These are phyloP conservation scores for Zea luxurians DNA, from an alignment of 176 grass and related monocot species.

Conservation along the genomic window DNA sequence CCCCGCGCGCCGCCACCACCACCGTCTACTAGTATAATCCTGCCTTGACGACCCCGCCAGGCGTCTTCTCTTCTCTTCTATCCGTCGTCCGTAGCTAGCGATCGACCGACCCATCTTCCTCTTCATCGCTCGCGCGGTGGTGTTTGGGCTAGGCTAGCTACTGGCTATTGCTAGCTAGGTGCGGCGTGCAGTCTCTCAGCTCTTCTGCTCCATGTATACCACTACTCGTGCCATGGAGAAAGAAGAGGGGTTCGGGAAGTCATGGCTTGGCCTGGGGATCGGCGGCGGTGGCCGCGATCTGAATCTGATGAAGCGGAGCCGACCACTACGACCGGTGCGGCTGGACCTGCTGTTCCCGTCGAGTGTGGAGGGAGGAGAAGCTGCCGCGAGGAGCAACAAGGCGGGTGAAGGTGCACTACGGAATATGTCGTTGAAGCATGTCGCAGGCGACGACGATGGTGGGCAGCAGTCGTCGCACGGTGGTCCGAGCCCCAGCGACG, in stretches of 20 bases:
- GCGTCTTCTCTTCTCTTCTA: no score
- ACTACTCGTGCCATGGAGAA: conserved; percentile 35
- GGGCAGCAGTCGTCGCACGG: not conserved
- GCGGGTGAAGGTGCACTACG: not conserved
- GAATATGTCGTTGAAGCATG: not conserved
- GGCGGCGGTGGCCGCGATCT: conserved; percentile 16
- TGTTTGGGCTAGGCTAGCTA: no score
- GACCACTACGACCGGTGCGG: not conserved
- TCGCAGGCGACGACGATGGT: not conserved
- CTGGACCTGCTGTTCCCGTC: conserved; percentile 46
- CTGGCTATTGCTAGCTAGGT: no score
- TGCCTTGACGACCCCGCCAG: no score
- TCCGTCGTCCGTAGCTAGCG: no score
- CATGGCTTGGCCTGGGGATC: conserved; percentile 59
- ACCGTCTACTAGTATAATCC: no score
- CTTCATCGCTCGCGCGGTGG: no score
- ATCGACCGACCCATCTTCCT: no score
- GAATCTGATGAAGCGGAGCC: not conserved
- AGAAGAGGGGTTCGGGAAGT: conserved; percentile 35
- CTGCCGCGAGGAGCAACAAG: conserved; percentile 3
- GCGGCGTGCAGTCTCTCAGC: no score
- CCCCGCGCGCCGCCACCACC: no score
- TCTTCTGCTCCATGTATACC: no score
- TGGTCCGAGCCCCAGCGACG: conserved; percentile 12
- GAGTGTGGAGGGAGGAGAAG: conserved; percentile 24